These are phyloP conservation scores for Sequoia sempervirens DNA, from an alignment of 75 land plant genomes.

Conservation along the genomic window DNA sequence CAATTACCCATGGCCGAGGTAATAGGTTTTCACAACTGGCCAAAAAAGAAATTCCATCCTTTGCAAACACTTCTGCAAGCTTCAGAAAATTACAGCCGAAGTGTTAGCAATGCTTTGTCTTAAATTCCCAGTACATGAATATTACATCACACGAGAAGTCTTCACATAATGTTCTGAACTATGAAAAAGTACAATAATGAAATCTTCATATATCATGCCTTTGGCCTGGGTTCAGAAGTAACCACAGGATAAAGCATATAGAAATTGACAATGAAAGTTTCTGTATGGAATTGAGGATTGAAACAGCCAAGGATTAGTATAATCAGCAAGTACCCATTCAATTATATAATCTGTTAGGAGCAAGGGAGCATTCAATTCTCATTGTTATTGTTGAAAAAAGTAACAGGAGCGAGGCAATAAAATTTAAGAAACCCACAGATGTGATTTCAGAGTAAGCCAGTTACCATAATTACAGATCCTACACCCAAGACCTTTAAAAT, in stretches of 20 bases:
- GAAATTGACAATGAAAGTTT: neutral
- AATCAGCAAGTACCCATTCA: neutral
- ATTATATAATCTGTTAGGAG: neutral
- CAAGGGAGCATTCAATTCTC: neutral
- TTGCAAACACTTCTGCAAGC: slow-evolving; percentile 94
- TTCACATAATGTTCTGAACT: neutral
- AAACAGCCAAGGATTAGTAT: neutral
- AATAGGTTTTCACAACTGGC: slow-evolving; percentile 85
- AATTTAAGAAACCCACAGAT: neutral
- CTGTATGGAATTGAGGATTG: neutral
- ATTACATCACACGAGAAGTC: neutral
- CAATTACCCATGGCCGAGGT: slow-evolving; percentile 96
- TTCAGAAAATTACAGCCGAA: slow-evolving; percentile 27
- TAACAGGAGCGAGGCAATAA: neutral
- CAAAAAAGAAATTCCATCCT: slow-evolving; percentile 79
- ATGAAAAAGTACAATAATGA: neutral
- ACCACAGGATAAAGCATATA: neutral
- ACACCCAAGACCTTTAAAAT: neutral
- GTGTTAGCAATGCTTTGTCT: neutral
- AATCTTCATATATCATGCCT: neutral
- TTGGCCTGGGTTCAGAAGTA: slow-evolving; percentile 1
- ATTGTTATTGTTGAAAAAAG: neutral
- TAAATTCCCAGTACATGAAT: neutral
- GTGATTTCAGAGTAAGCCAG: neutral
- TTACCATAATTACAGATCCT: neutral